Evolutionary conservation across 805 yeast genomes (phyloP).

Genomic region (Ogataea methylovora): DNA sequence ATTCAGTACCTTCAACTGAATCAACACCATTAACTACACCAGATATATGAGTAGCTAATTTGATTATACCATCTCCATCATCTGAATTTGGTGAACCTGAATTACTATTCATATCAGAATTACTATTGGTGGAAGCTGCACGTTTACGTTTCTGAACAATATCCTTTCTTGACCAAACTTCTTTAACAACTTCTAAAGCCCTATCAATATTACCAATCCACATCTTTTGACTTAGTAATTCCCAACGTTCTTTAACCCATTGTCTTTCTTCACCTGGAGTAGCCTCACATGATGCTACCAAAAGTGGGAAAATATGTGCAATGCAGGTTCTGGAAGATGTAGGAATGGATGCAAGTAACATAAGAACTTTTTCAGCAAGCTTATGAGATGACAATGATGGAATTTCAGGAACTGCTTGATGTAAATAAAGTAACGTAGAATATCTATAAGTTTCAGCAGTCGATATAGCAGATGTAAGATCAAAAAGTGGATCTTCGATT

Average conservation of each 20-base stretch:
- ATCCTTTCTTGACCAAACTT: slow-evolving; percentile 64
- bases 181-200: slow-evolving; percentile 61
- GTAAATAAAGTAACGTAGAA: slow-evolving; percentile 51
- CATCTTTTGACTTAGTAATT: slow-evolving; percentile 39
- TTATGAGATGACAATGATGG: slow-evolving; percentile 47
- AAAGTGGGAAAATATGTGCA: slow-evolving; percentile 57
- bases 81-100: background rate
- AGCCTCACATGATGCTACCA: slow-evolving; percentile 63
- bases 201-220: slow-evolving; percentile 64
- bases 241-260: slow-evolving; percentile 58
- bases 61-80: slow-evolving; percentile 4
- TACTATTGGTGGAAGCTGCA: background rate
- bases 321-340: slow-evolving; percentile 46
- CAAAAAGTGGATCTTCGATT: slow-evolving; percentile 42
- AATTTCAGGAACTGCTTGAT: slow-evolving; percentile 66
- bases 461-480: slow-evolving; percentile 51
- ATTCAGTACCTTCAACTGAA: slow-evolving; percentile 23
- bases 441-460: slow-evolving; percentile 66
- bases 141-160: slow-evolving; percentile 24
- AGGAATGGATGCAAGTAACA: slow-evolving; percentile 57
- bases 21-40: slow-evolving; percentile 38
- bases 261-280: slow-evolving; percentile 47
- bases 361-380: slow-evolving; percentile 52
- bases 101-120: no score
- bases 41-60: slow-evolving; percentile 25